phyloP scores from a whole-genome alignment of 352 stramenopile species.

The Globisporangium sylvaticum region DNA sequence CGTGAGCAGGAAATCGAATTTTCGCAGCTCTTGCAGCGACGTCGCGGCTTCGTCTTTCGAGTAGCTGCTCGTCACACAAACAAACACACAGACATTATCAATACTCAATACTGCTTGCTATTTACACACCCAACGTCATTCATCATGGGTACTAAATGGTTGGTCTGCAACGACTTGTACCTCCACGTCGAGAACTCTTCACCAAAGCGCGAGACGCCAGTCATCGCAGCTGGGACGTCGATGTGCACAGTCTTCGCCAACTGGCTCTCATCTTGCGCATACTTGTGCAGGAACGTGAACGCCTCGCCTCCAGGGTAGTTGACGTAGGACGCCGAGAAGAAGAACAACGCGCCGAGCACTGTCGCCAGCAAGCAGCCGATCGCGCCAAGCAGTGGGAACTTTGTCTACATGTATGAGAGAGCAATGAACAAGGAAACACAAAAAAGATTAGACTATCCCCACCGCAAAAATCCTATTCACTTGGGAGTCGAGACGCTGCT shows the following conservation, averaged over 20 bases:
- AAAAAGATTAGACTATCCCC: not conserved
- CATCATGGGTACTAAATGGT: too few relatives aligned
- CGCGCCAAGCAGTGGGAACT: conserved; percentile 49
- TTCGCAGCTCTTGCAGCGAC: conserved; percentile 34
- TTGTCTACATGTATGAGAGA: conserved; percentile 22
- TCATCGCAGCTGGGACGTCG: conserved; percentile 93
- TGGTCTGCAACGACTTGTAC: conserved; percentile 18
- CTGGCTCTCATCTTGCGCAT: conserved; percentile 26
- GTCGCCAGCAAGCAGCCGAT: conserved; percentile 47
- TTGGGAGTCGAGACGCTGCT: not conserved
- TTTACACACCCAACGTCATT: too few relatives aligned
- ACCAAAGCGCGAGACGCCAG: conserved; percentile 89
- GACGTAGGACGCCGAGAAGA: conserved; percentile 66
- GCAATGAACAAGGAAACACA: not conserved
- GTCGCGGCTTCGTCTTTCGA: conserved; percentile 70
- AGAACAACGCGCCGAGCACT: conserved; percentile 38
- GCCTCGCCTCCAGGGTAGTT: conserved; percentile 93
- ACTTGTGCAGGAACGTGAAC: conserved; percentile 54
- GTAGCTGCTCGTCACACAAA: conserved; percentile 34
- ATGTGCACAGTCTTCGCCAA: conserved; percentile 79
- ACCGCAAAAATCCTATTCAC: not conserved
- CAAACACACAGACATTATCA: too few relatives aligned
- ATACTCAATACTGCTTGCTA: too few relatives aligned
- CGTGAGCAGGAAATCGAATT: conserved; percentile 71
- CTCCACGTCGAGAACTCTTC: conserved; percentile 74